Conservation (phyloP, 2,329 filamentous ascomycete genomes). For the Fusarium temperatum region DNA sequence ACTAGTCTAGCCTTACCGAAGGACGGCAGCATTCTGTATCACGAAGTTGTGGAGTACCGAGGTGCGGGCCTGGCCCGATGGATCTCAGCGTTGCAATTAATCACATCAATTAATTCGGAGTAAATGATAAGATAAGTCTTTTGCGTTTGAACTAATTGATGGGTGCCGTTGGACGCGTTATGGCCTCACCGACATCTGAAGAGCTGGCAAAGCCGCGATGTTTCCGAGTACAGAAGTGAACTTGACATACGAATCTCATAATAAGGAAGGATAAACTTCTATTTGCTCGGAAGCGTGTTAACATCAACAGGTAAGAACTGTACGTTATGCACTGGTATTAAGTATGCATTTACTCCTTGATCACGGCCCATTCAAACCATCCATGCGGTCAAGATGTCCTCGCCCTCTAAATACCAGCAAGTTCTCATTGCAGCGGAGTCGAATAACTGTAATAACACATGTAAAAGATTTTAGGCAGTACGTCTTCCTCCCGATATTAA, state of each 20-base stretch:
- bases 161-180: fast-evolving
- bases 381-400: background rate
- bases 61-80: fast-evolving
- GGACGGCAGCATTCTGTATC: background rate
- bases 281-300: fast-evolving
- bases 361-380: fast-evolving
- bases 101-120: fast-evolving
- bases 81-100: background rate
- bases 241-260: fast-evolving
- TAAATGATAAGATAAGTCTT: fast-evolving
- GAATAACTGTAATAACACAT: background rate
- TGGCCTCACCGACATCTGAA: background rate
- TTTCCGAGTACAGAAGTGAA: background rate
- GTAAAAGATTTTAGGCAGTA: fast-evolving
- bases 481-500: fast-evolving
- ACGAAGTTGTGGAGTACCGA: background rate
- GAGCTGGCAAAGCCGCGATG: background rate
- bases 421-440: background rate
- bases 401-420: fast-evolving
- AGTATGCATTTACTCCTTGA: fast-evolving
- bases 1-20: background rate
- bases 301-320: fast-evolving
- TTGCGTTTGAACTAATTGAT: fast-evolving
- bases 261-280: fast-evolving
- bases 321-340: fast-evolving